These are phyloP conservation scores for Neoarthrinium moseri DNA, from an alignment of 2,329 filamentous ascomycete species.

Conservation along the genomic window DNA sequence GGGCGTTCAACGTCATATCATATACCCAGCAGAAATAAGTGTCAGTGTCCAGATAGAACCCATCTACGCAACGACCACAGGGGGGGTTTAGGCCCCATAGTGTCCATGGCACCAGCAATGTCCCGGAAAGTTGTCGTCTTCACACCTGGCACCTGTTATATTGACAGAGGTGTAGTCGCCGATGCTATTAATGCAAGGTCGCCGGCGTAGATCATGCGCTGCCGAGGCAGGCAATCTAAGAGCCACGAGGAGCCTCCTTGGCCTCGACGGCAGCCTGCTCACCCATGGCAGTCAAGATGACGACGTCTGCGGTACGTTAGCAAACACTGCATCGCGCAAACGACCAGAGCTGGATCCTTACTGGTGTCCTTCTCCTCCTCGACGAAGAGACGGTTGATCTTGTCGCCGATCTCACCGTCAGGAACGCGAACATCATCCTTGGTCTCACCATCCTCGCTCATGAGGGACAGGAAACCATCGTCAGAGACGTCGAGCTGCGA, in stretches of 20 bases:
- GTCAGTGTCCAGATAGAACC: constrained; percentile 42
- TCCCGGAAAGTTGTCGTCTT: constrained; percentile 20
- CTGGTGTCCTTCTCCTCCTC: constrained; percentile 89
- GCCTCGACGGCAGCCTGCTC: constrained; percentile 90
- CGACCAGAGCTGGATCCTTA: too few species aligned
- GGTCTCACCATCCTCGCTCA: constrained; percentile 79
- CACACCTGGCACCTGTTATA: constrained; percentile 11
- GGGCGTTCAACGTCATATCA: constrained; percentile 27
- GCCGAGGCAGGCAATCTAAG: constrained; percentile 21
- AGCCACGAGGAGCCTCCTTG: constrained; percentile 76
- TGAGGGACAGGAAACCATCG: constrained; percentile 92
- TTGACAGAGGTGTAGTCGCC: constrained; percentile 9
- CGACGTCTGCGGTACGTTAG: constrained; percentile 77
- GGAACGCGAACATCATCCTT: constrained; percentile 96
- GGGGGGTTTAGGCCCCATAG: constrained; percentile 27
- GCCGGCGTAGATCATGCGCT: constrained; percentile 22
- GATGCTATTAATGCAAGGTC: constrained; percentile 17
- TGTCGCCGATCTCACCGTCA: constrained; percentile 83
- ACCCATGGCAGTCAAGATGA: constrained; percentile 93
- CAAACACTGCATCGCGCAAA: too few species aligned
- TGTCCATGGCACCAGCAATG: constrained; percentile 26
- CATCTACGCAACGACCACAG: constrained; percentile 39
- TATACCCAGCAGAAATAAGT: constrained; percentile 41
- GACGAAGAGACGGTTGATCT: constrained; percentile 78
- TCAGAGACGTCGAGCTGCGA: constrained; percentile 87